Evolutionary conservation across 805 yeast species (phyloP).

Genomic region (Sugiyamaella chiloensis): DNA sequence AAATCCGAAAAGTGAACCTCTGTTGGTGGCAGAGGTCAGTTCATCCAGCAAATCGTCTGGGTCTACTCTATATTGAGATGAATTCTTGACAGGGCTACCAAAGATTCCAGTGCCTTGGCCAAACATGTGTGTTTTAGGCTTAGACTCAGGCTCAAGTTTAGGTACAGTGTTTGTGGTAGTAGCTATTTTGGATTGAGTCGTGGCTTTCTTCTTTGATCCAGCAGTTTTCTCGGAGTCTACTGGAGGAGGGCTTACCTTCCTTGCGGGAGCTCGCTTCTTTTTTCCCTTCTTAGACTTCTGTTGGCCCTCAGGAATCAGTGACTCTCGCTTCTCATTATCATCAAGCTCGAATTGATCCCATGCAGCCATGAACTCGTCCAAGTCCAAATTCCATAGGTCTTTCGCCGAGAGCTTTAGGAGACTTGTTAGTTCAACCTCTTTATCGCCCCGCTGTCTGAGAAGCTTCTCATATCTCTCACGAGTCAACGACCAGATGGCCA

Average conservation of each 20-base stretch:
- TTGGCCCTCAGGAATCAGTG: constrained; percentile 38
- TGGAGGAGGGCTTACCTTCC: constrained; percentile 24
- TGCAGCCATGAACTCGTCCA: constrained; percentile 64
- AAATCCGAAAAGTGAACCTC: constrained; percentile 12
- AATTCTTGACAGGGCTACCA: constrained; percentile 29
- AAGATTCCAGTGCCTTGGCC: constrained; percentile 33
- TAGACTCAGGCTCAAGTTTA: constrained; percentile 25
- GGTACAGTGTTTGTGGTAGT: constrained; percentile 1
- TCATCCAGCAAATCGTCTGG: constrained; percentile 16
- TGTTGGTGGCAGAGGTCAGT: constrained; percentile 8
- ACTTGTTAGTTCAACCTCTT: constrained; percentile 64
- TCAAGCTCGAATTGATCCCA: constrained; percentile 67
- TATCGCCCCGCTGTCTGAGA: constrained; percentile 65
- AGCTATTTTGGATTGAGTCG: constrained; percentile 6
- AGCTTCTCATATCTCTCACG: constrained; percentile 81
- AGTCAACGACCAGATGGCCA: constrained; percentile 93
- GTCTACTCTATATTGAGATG: constrained; percentile 13
- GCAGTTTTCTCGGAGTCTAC: constrained; percentile 34
- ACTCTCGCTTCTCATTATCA: constrained; percentile 59
- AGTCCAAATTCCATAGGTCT: constrained; percentile 83
- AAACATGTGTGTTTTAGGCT: constrained; percentile 22
- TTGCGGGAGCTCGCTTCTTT: constrained; percentile 28
- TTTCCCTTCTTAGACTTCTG: constrained; percentile 42
- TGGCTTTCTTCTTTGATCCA: constrained; percentile 6
- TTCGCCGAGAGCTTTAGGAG: constrained; percentile 71